These are phyloP conservation scores for Echites panduratus DNA, from an alignment of 257 asterid species.

Conservation along the genomic window DNA sequence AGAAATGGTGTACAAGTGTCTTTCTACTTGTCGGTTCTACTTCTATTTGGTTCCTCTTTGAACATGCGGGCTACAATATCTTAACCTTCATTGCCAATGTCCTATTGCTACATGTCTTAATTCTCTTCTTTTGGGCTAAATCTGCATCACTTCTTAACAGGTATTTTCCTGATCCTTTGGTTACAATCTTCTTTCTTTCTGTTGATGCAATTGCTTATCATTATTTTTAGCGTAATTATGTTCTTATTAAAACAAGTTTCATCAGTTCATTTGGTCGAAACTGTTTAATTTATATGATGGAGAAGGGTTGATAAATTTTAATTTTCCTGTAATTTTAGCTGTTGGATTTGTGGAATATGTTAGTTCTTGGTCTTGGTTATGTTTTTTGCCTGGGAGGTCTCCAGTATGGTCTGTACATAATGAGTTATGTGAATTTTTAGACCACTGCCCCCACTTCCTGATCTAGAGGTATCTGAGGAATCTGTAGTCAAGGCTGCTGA, in stretches of 20 bases:
- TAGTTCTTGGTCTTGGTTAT: not conserved
- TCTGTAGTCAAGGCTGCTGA: slow-evolving; percentile 64
- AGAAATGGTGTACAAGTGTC: slow-evolving; percentile 45
- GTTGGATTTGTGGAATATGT: not conserved
- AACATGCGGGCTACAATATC: slow-evolving; percentile 75
- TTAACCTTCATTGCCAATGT: slow-evolving; percentile 73
- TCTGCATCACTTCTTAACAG: slow-evolving; percentile 89
- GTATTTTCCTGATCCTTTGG: slow-evolving; percentile 26
- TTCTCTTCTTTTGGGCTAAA: slow-evolving; percentile 89
- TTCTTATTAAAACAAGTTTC: not conserved
- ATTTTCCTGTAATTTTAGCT: not conserved
- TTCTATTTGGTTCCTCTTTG: slow-evolving; percentile 78
- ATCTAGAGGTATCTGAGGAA: slow-evolving; percentile 73
- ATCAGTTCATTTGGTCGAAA: not conserved
- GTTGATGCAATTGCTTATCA: not conserved
- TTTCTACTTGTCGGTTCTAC: slow-evolving; percentile 59
- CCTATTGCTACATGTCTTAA: slow-evolving; percentile 61
- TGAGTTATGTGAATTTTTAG: slow-evolving; percentile 32
- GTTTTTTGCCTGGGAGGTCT: slow-evolving; percentile 2
- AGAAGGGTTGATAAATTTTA: not conserved
- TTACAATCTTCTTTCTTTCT: not conserved
- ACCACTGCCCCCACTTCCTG: slow-evolving; percentile 97
- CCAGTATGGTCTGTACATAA: slow-evolving; percentile 1
- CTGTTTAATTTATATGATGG: not conserved
- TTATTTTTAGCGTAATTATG: not conserved